Evolutionary conservation across 805 yeast genomes (phyloP), one percentile per base, ranked within the genome.

Genomic region (Kuraishia floccosa): DNA sequence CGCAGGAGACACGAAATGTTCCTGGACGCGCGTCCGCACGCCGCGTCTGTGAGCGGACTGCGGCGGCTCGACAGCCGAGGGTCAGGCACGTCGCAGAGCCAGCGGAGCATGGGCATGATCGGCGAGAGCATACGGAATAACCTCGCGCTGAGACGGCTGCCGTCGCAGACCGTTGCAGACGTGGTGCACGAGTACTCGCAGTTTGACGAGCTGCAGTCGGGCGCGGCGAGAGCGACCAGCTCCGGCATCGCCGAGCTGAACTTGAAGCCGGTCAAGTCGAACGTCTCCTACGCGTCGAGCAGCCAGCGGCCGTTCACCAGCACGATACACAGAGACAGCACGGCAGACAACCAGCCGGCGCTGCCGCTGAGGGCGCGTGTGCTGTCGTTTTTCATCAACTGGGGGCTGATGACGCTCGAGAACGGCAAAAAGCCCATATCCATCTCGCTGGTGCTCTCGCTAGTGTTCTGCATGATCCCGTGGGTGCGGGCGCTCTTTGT

Each of bases 391-490:
- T 10, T 22, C 13, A 19, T 16, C 19, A n/a, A 17, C 9, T 11
- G 20, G 3, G 13, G 26, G 14, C 25, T 23, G 15, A 29, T 21
- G 31, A 24, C 24, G 20, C 19, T 55, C 6, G 57, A 68, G 31
- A 80, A 77, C 48, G 71, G 77, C 34, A 41, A 58, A 19, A 64
- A 86, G 20, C 94, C 94, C 0, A 81, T 76, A 10, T 79, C 94
- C 1, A 38, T 81, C 4, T 62, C 86, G 0, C 64, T 85, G n/a
- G 58, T 87, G 5, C 30, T 76, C 0, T 65, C 89, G 1, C 56
- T 87, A 17, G 58, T 67, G 1, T 60, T 84, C 16, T 69, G 89
- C 4, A 76, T 89, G 81, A 65, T 89, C n/a, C 95, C 96, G 1
- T 89, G 95, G 68, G 57, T 81, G 2, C 73, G 77, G 37, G 78